Base-by-base conservation (phyloP, 495 filamentous ascomycete species). In the Emericellopsis terricola region DNA sequence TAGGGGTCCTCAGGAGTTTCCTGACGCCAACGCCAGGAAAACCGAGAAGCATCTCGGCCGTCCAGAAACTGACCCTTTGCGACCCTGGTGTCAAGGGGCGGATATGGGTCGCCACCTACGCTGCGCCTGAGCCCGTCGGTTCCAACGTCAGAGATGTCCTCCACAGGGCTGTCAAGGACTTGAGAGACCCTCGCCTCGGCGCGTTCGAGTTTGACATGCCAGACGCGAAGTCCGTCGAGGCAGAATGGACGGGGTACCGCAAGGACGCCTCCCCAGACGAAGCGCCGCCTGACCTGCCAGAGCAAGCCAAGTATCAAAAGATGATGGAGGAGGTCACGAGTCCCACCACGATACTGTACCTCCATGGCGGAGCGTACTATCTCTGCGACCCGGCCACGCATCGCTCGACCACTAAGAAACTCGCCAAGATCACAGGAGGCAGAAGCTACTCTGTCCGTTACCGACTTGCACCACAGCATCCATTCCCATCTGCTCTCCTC, bases 351-450 rank as follows among this genome's bases (percentile, higher is more conserved):
- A 53, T 93, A 1, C 57, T 94, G 18, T 93, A 83, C 48, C 76
- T 94, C 49, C 87, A 96, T 49, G 87, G 87, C 28, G 87, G 87
- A 19, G 83, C 75, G n/a, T 78, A 80, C 55, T 84, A 63, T 21
- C 45, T 92, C 34, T 70, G 84, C 63, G 84, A 87, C 37, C 84
- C 84, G 8, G 62, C 65, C 36, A 75, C 71, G 0, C 78, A 82
- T 41, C 59, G 64, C 18, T 40, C 38, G 13, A 49, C 56, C 18
- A 60, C 47, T 19, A 59, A 57, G 34, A 61, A 50, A 8, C 44
- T 73, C 15, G 67, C 68, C 26, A 64, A 62, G 46, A 27, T 57
- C 15, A 62, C 55, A 0, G 58, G 59, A 28, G 65, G 68, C 51
- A 71, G 77, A 14, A 70, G 71, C 23, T 76, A 87, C 51, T 76